Base-by-base conservation (phyloP, 257 asterid genomes). In the Solanum lycopersicoides region DNA sequence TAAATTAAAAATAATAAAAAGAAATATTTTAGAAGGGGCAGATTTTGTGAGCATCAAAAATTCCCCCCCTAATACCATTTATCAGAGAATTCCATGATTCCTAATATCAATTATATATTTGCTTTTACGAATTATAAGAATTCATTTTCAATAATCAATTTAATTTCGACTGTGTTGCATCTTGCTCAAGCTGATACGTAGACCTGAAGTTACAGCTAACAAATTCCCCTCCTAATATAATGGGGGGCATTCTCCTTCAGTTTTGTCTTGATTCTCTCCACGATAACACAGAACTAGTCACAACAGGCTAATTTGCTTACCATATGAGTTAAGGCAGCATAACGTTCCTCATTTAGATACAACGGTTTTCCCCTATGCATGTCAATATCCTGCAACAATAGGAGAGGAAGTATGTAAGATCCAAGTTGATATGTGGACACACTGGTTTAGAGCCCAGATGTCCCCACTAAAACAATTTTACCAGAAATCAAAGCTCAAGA, bases 321-420 rank as follows among this genome's bases (percentile, higher is more conserved):
- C 99, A 97, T 95, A 73, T 94, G 97, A 83, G 95, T 90, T 73
- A 97, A 92, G 87, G 96, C 94, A 39, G 99, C 98, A 74, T 96
- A 97, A 88, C 99, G 96, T 89, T 97, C 99, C 91, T 97, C 94
- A 84, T 94, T 97, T 80, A 97, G 91, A 90, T 90, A 96, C 91
- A 97, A 90, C 10, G 99, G 99, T 89, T 96, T 97, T 34, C 99
- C 99, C 83, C 99, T 91, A 63, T 83, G 89, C 97, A 97, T 93
- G 42, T 93, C 99, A 76, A 89, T 90, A 90, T 96, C 99, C 99
- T 97, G 96, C 91, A 93, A 87, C 60, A 86, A 86, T 56, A 76
- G 28, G 72, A 60, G 42, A 32, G 71, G n/a, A 68, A 16, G 44
- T 25, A 45, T 77, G 86, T 87, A 47, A 84, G 21, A 84, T 89